Evolutionary conservation across 306 rosid genomes (phyloP).

Genomic region (Begonia loranthoides): DNA sequence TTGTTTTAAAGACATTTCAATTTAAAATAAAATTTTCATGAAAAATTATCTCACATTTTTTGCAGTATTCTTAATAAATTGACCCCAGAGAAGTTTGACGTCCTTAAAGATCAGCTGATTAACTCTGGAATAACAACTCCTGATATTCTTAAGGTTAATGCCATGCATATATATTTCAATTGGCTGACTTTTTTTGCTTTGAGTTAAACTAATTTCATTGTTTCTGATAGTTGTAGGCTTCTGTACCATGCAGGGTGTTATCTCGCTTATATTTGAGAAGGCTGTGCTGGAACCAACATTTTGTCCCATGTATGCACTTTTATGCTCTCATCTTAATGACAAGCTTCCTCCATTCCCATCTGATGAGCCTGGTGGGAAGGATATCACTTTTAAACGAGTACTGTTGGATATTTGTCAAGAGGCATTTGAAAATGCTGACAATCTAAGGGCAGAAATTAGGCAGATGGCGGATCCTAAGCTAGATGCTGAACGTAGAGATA

Average conservation of each 20-base stretch:
- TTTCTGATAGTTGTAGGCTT: too few relatives aligned
- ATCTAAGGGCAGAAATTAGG: constrained; percentile 23
- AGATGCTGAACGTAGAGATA: constrained; percentile 25
- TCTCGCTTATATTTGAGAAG: constrained; percentile 26
- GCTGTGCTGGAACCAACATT: constrained; percentile 35
- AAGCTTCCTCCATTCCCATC: constrained; percentile 25
- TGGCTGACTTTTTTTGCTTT: neutral
- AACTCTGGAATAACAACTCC: constrained; percentile 23
- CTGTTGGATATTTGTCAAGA: constrained; percentile 30
- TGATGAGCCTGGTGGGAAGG: constrained; percentile 23
- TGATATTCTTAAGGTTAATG: constrained; percentile 25
- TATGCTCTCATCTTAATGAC: constrained; percentile 27
- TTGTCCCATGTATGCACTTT: constrained; percentile 31
- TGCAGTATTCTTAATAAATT: constrained; percentile 32
- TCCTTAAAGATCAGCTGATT: constrained; percentile 29
- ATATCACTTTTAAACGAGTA: constrained; percentile 22
- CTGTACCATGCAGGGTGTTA: constrained; percentile 16
- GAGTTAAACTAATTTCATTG: too few relatives aligned
- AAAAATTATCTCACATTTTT: neutral
- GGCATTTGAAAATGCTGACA: constrained; percentile 30
- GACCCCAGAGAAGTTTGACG: constrained; percentile 33
- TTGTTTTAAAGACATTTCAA: neutral
- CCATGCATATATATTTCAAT: neutral
- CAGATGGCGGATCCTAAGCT: constrained; percentile 28
- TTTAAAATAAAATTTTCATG: neutral